Conservation (phyloP, 208 protist genomes). For the Crithidia bombi region DNA sequence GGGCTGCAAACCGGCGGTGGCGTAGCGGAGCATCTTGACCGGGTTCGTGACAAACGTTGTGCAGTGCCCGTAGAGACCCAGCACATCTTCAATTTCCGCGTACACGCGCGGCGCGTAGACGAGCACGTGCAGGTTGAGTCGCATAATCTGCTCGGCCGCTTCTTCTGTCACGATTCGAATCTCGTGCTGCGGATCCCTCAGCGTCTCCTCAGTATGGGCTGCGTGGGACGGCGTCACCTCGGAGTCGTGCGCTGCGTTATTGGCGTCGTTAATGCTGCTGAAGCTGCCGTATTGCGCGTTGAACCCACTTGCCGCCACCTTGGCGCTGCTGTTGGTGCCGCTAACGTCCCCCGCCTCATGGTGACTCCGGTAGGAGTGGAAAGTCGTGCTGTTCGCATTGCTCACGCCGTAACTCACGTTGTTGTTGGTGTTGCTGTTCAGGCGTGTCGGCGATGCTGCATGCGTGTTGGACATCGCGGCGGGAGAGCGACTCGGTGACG, state of each 20-base stretch:
- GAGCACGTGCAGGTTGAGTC: slow-evolving; percentile 53
- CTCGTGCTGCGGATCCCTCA: neutral
- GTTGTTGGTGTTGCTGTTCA: neutral
- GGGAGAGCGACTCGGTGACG: slow-evolving; percentile 3
- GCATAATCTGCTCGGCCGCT: slow-evolving; percentile 17
- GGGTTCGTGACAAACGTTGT: slow-evolving; percentile 50
- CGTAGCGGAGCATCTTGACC: slow-evolving; percentile 56
- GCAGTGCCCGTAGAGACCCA: slow-evolving; percentile 64
- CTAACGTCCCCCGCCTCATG: neutral
- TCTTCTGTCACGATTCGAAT: slow-evolving; percentile 10
- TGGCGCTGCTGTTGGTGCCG: neutral
- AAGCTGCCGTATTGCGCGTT: slow-evolving; percentile 4
- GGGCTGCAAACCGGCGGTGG: slow-evolving; percentile 40
- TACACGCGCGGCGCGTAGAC: slow-evolving; percentile 49
- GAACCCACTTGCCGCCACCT: slow-evolving; percentile 1
- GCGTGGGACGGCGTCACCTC: neutral
- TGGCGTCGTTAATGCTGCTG: slow-evolving; percentile 1
- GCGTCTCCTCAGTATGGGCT: neutral
- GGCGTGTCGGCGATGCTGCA: neutral
- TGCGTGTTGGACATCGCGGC: neutral
- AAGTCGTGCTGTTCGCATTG: slow-evolving; percentile 2
- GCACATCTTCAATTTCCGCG: slow-evolving; percentile 46
- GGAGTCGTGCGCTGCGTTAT: neutral
- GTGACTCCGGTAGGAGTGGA: slow-evolving; percentile 1
- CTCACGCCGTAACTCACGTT: neutral